A percentile compares a stretch with the other conserved stretches of the same genome.
phyloP scores from a whole-genome alignment of 2,329 filamentous ascomycete species.

The Bimuria novae-zelandiae region DNA sequence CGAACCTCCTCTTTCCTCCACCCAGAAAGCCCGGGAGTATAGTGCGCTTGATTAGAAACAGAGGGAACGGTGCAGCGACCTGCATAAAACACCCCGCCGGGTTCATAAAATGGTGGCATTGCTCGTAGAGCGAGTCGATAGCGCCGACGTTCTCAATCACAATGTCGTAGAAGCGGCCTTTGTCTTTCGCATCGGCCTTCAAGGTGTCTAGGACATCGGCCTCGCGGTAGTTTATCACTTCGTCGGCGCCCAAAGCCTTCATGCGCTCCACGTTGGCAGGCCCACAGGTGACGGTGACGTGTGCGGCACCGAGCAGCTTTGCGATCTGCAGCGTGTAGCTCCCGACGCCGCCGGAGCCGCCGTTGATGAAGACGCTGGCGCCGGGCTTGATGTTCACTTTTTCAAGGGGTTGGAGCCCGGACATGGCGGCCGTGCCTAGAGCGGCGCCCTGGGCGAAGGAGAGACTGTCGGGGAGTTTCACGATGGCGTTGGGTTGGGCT shows the following conservation, averaged over 20 bases:
- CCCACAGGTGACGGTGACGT: constrained; percentile 2
- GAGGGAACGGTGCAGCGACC: constrained; percentile 22
- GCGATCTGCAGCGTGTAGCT: constrained; percentile 66
- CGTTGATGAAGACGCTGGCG: constrained; percentile 64
- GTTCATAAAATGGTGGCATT: constrained; percentile 22
- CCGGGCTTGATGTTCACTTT: constrained; percentile 30
- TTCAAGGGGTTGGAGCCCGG: constrained; percentile 26
- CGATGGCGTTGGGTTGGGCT: constrained; percentile 22
- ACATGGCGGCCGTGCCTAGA: constrained; percentile 26
- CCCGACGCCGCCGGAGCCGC: constrained; percentile 65
- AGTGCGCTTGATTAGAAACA: constrained; percentile 16
- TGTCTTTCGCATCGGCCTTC: constrained; percentile 45
- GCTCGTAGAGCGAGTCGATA: constrained; percentile 23
- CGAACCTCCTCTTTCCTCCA: constrained; percentile 53
- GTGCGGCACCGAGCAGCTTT: constrained; percentile 54
- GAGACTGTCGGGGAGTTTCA: constrained; percentile 20
- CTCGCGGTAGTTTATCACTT: constrained; percentile 63
- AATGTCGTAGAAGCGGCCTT: constrained; percentile 51
- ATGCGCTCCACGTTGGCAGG: constrained; percentile 59
- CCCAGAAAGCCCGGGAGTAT: constrained; percentile 48
- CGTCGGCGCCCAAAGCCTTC: constrained; percentile 62
- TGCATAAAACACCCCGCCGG: constrained; percentile 24
- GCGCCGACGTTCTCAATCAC: constrained; percentile 62
- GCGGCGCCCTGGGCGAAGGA: constrained; percentile 21
- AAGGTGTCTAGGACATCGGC: constrained; percentile 54